Conservation (phyloP, 2,329 filamentous ascomycete species). For the Verticillium dahliae region DNA sequence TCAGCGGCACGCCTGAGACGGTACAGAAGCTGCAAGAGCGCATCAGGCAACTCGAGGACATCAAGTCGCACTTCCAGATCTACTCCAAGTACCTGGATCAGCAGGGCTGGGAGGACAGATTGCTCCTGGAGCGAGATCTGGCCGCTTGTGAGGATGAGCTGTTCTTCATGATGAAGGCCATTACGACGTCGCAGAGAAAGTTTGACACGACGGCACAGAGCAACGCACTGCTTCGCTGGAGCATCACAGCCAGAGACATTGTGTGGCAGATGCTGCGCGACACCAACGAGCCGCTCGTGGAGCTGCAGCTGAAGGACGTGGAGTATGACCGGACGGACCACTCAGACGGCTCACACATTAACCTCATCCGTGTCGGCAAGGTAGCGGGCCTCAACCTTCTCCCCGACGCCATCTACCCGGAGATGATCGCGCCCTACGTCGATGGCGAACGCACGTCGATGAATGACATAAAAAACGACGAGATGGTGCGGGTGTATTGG, state of each 20-base stretch:
- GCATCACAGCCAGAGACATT: slow-evolving; percentile 88
- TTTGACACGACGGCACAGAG: slow-evolving; percentile 66
- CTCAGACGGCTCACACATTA: slow-evolving; percentile 92
- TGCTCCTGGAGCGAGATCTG: slow-evolving; percentile 84
- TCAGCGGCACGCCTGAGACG: slow-evolving; percentile 89
- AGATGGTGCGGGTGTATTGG: slow-evolving; percentile 94
- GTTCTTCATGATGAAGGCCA: slow-evolving; percentile 99
- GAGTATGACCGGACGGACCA: slow-evolving; percentile 95
- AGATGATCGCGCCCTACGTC: slow-evolving; percentile 88
- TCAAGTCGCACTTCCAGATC: slow-evolving; percentile 93
- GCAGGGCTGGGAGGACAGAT: slow-evolving; percentile 83
- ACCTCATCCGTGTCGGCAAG: slow-evolving; percentile 80
- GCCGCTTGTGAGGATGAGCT: slow-evolving; percentile 89
- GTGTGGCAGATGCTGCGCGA: slow-evolving; percentile 95
- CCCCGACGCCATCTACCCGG: slow-evolving; percentile 84
- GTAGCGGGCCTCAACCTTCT: slow-evolving; percentile 87
- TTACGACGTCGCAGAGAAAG: slow-evolving; percentile 90
- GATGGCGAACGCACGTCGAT: slow-evolving; percentile 49
- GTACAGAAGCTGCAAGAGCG: slow-evolving; percentile 86
- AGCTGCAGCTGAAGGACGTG: slow-evolving; percentile 86
- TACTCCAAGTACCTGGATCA: slow-evolving; percentile 82
- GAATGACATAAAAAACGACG: slow-evolving; percentile 54
- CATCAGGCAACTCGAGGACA: slow-evolving; percentile 89
- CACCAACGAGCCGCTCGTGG: slow-evolving; percentile 78
- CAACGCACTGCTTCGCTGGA: slow-evolving; percentile 81